Evolutionary conservation across 768 basidiomycete species (phyloP).

Genomic region (Amanita fuliginea): DNA sequence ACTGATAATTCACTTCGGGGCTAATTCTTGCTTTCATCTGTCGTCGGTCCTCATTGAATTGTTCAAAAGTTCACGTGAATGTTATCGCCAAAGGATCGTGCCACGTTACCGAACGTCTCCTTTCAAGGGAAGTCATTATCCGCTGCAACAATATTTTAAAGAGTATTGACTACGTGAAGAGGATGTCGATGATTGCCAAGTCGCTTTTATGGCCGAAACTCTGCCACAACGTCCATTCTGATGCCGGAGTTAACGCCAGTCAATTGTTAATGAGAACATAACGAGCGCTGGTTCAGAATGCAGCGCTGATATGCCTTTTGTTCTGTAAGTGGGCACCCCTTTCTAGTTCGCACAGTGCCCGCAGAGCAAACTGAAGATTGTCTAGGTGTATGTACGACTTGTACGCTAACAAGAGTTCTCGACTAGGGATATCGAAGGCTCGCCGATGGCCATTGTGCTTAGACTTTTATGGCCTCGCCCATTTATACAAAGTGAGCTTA

Average conservation of each 20-base stretch:
- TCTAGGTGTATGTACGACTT: too few species aligned
- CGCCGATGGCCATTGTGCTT: not conserved
- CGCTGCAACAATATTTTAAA: too few species aligned
- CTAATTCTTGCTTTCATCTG: too few species aligned
- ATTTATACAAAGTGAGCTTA: not conserved
- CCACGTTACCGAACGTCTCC: too few species aligned
- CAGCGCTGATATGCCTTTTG: not conserved
- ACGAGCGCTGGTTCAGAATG: not conserved
- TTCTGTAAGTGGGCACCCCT: not conserved
- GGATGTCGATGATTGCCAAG: too few species aligned
- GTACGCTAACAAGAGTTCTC: not conserved
- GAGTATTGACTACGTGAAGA: too few species aligned
- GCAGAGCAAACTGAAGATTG: too few species aligned
- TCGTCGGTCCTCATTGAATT: too few species aligned
- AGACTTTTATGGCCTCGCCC: not conserved
- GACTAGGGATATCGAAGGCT: not conserved
- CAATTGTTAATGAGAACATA: not conserved
- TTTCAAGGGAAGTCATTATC: too few species aligned
- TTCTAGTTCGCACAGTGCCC: conserved; percentile 1
- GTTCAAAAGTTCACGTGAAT: too few species aligned
- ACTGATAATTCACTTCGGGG: too few species aligned
- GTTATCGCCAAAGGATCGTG: too few species aligned
- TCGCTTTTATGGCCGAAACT: not conserved
- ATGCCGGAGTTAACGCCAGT: not conserved
- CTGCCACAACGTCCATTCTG: not conserved